Evolutionary conservation across 495 filamentous ascomycete species (phyloP).

Genomic region (Daldinia decipiens): DNA sequence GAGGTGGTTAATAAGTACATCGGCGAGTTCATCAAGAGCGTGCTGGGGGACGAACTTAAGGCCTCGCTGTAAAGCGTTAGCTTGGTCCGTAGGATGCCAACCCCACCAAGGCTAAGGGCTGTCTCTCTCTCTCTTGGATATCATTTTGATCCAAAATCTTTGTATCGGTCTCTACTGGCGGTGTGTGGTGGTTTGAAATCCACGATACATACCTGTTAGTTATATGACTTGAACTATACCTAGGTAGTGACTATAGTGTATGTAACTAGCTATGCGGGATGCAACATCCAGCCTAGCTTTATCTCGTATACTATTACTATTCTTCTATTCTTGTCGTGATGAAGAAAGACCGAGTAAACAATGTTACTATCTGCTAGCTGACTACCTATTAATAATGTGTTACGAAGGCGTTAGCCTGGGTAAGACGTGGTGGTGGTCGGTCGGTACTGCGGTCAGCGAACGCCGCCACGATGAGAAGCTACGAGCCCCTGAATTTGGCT

Average conservation of each 20-base stretch:
- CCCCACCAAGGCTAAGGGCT: neutral
- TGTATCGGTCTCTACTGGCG: neutral
- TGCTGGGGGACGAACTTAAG: slow-evolving; percentile 44
- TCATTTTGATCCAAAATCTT: too few species aligned
- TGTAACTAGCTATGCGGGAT: too few species aligned
- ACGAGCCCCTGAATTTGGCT: slow-evolving; percentile 30
- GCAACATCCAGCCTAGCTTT: neutral
- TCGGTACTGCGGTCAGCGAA: slow-evolving; percentile 22
- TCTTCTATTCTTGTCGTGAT: too few species aligned
- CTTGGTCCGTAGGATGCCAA: neutral
- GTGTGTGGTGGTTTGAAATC: neutral
- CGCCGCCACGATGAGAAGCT: slow-evolving; percentile 30
- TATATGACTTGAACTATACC: too few species aligned
- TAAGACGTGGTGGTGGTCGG: slow-evolving; percentile 12
- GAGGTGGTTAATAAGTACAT: slow-evolving; percentile 59
- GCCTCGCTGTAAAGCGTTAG: slow-evolving; percentile 32
- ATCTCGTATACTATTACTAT: slow-evolving; percentile 5
- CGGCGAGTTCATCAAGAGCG: slow-evolving; percentile 51
- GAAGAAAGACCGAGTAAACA: too few species aligned
- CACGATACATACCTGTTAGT: neutral
- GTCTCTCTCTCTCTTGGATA: too few species aligned
- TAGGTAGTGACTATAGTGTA: too few species aligned
- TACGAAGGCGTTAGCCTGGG: neutral
- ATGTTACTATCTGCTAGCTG: neutral
- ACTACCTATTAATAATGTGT: neutral